A percentile compares a stretch with the other conserved stretches of the same genome.
Evolutionary conservation across 2,329 filamentous ascomycete genomes (phyloP).

Genomic region (Arthrobotrys sphaeroides): DNA sequence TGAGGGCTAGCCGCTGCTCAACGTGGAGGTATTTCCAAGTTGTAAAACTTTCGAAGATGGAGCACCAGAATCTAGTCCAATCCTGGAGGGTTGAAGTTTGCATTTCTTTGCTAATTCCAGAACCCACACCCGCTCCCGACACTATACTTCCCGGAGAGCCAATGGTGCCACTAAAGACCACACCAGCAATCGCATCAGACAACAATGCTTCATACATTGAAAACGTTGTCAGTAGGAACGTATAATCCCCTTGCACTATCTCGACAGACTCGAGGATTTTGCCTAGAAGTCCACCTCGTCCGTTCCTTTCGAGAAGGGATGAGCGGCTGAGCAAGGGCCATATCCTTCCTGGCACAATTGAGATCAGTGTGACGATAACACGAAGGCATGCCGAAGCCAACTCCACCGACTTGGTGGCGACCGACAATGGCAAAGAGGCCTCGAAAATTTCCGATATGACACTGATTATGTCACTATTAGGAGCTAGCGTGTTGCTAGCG

Average conservation of each 20-base stretch:
- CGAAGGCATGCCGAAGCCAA: conserved; percentile 79
- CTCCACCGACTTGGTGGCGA: conserved; percentile 71
- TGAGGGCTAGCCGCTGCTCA: conserved; percentile 69
- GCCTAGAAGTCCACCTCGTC: conserved; percentile 78
- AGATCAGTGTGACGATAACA: conserved; percentile 78
- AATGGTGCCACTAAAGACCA: conserved; percentile 70
- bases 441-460: conserved; percentile 89
- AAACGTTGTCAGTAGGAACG: conserved; percentile 78
- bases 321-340: conserved; percentile 91
- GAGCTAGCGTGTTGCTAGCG: conserved; percentile 67
- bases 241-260: conserved; percentile 77
- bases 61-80: conserved; percentile 77
- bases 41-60: conserved; percentile 83
- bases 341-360: conserved; percentile 79
- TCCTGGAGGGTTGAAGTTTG: conserved; percentile 57
- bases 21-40: conserved; percentile 83
- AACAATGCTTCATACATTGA: conserved; percentile 78
- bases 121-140: conserved; percentile 60
- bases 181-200: conserved; percentile 76
- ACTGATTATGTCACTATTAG: conserved; percentile 77
- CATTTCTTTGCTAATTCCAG: conserved; percentile 56
- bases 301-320: conserved; percentile 78
- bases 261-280: conserved; percentile 84
- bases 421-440: conserved; percentile 62
- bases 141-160: conserved; percentile 64